Evolutionary conservation across 495 filamentous ascomycete genomes (phyloP).

Genomic region (Aspergillus saccharolyticus): DNA sequence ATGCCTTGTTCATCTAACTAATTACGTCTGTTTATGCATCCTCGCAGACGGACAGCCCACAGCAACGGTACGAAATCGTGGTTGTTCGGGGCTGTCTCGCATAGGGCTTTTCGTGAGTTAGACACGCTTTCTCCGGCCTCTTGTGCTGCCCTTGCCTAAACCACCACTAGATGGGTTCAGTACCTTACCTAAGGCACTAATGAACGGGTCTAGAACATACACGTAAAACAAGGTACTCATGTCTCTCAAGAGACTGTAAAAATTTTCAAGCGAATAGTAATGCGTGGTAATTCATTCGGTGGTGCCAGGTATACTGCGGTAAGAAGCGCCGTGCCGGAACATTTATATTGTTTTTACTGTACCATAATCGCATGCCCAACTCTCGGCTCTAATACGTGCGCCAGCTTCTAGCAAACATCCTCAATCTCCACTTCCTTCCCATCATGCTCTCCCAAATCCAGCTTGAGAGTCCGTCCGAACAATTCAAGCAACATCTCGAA

Average conservation of each 20-base stretch:
- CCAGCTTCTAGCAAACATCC: constrained; percentile 54
- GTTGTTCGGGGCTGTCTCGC: background rate
- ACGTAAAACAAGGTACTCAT: too few relatives aligned
- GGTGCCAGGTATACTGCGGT: background rate
- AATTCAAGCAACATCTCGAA: constrained; percentile 87
- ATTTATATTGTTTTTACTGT: background rate
- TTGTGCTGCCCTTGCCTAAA: background rate
- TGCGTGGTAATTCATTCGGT: background rate
- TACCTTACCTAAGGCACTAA: background rate
- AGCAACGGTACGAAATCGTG: background rate
- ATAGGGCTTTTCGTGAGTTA: background rate
- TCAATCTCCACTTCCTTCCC: constrained; percentile 48
- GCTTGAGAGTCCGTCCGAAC: constrained; percentile 72
- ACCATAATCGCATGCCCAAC: too few relatives aligned
- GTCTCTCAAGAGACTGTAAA: background rate
- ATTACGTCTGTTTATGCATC: background rate
- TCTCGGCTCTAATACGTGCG: too few relatives aligned
- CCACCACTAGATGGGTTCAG: background rate
- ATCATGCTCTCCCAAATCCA: constrained; percentile 63
- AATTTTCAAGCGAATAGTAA: background rate
- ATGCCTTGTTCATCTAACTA: background rate
- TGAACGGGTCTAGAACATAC: too few relatives aligned
- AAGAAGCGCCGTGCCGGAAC: too few relatives aligned
- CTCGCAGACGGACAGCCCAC: background rate
- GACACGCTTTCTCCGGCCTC: background rate